Evolutionary conservation across 768 basidiomycete genomes (phyloP).

Genomic region (Clitopilus passeckerianus): DNA sequence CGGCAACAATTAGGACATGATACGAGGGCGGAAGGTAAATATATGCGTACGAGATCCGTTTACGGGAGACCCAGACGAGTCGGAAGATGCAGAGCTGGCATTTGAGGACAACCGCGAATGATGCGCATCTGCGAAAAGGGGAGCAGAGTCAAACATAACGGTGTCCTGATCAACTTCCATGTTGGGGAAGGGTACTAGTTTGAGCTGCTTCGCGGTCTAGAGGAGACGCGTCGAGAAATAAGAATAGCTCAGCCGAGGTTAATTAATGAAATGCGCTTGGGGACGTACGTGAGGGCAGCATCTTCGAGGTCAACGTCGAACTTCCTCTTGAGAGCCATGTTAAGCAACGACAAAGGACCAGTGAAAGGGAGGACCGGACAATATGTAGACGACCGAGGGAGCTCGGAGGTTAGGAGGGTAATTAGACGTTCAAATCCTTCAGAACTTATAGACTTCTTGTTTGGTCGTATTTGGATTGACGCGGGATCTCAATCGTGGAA

Average conservation of each 20-base stretch:
- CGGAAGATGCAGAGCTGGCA: slow-evolving; percentile 54
- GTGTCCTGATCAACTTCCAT: slow-evolving; percentile 59
- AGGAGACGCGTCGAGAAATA: slow-evolving; percentile 11
- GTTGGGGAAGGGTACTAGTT: slow-evolving; percentile 72
- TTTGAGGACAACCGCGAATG: slow-evolving; percentile 65
- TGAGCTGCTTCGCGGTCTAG: slow-evolving; percentile 64
- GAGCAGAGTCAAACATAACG: slow-evolving; percentile 68
- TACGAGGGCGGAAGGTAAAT: neutral
- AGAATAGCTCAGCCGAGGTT: slow-evolving; percentile 10
- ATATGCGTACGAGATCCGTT: slow-evolving; percentile 42
- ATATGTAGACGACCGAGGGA: slow-evolving; percentile 10
- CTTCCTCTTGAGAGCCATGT: slow-evolving; percentile 77
- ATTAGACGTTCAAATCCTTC: neutral
- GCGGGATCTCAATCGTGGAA: neutral
- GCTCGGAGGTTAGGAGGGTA: slow-evolving; percentile 14
- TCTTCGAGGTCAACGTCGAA: slow-evolving; percentile 55
- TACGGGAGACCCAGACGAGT: slow-evolving; percentile 41
- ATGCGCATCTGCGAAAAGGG: slow-evolving; percentile 43
- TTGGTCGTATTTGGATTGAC: slow-evolving; percentile 14
- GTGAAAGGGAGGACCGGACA: slow-evolving; percentile 7
- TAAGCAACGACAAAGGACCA: slow-evolving; percentile 6
- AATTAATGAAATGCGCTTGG: slow-evolving; percentile 11
- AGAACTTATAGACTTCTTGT: slow-evolving; percentile 22
- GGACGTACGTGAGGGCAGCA: slow-evolving; percentile 41
- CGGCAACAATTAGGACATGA: slow-evolving; percentile 1